Percentiles rank a stretch among this genome's conserved stretches.
Conservation (phyloP, 139 green algal genomes). For the Tetraselmis chui region DNA sequence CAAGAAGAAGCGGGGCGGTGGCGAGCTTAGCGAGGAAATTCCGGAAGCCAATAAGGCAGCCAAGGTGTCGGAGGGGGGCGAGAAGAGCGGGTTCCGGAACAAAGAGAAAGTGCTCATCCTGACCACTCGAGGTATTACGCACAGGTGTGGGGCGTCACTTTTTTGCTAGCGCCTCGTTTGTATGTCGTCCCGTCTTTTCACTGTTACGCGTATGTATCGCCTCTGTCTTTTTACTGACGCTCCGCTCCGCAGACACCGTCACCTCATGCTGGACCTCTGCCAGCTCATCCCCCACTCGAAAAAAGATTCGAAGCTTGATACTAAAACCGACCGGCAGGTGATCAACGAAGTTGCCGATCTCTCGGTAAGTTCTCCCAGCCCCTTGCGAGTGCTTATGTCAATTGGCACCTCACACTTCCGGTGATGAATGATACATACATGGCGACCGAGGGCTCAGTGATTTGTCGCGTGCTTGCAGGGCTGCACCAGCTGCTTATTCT, state of each 20-base stretch:
- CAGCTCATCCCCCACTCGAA: constrained; percentile 90
- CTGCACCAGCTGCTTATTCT: constrained; percentile 87
- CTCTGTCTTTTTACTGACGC: not conserved
- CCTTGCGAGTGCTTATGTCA: no score
- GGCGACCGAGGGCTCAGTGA: no score
- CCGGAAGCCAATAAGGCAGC: not conserved
- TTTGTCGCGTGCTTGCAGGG: constrained; percentile 44
- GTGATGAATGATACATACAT: no score
- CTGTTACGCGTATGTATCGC: constrained; percentile 10
- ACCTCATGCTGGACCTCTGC: constrained; percentile 89
- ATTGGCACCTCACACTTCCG: no score
- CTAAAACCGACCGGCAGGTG: constrained; percentile 75
- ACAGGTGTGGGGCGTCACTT: constrained; percentile 31
- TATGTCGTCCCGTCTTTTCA: not conserved
- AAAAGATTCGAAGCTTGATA: constrained; percentile 94
- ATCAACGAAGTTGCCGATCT: constrained; percentile 95
- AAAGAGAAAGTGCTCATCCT: constrained; percentile 88
- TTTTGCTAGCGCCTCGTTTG: not conserved
- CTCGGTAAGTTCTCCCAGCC: constrained; percentile 40
- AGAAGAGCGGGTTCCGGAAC: constrained; percentile 51
- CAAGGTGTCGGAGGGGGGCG: not conserved
- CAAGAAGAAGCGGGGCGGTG: not conserved
- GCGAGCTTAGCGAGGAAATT: not conserved
- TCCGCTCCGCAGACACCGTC: constrained; percentile 63
- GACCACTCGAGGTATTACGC: constrained; percentile 68